Conservation (phyloP, 805 yeast genomes). For the Starmerella etchellsii region DNA sequence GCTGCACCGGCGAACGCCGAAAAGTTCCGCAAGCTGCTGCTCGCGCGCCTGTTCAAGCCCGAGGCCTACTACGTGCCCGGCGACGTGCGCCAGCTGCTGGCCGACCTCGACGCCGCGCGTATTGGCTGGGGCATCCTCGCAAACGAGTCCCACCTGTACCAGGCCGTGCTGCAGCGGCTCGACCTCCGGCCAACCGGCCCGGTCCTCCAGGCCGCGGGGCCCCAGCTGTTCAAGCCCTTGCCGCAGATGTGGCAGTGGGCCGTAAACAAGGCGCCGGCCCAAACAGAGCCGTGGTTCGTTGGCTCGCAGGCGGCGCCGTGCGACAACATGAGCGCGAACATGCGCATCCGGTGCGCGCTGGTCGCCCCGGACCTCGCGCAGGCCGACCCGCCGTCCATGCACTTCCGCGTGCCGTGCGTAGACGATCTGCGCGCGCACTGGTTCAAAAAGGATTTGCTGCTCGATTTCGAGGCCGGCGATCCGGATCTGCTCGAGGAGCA, state of each 20-base stretch:
- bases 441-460: background rate
- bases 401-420: conserved; percentile 4
- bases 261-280: conserved; percentile 12
- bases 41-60: conserved; percentile 10
- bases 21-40: conserved; percentile 3
- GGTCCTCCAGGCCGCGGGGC: conserved; percentile 7
- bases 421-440: conserved; percentile 1
- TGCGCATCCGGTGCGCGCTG: conserved; percentile 10
- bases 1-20: background rate
- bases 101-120: conserved; percentile 4
- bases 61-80: conserved; percentile 15
- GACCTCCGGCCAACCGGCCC: conserved; percentile 13
- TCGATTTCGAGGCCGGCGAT: background rate
- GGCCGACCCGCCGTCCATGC: conserved; percentile 5
- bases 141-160: conserved; percentile 21
- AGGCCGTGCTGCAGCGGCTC: conserved; percentile 12
- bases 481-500: background rate
- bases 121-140: conserved; percentile 25
- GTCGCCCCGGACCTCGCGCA: conserved; percentile 2
- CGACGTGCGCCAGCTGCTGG: conserved; percentile 10
- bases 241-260: conserved; percentile 21
- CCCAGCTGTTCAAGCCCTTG: conserved; percentile 21
- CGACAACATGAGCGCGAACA: conserved; percentile 12
- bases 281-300: conserved; percentile 18
- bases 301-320: conserved; percentile 18